These are phyloP conservation scores for Mallotus japonicus DNA, from an alignment of 441 rosid genomes.

Conservation along the genomic window DNA sequence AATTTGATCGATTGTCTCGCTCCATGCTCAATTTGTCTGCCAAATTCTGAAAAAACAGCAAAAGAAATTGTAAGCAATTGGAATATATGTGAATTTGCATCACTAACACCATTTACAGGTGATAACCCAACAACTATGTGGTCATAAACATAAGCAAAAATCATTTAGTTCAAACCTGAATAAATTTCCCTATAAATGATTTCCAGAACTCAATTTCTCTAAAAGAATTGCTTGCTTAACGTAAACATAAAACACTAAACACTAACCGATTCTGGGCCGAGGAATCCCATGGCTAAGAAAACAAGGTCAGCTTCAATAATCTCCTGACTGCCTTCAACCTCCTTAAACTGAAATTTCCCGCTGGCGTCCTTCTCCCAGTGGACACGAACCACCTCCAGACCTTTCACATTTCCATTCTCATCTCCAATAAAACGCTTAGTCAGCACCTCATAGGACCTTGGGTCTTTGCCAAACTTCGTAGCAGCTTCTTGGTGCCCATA, in stretches of 20 bases:
- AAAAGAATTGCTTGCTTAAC: too few relatives aligned
- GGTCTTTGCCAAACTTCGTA: conserved; percentile 87
- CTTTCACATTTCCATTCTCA: conserved; percentile 77
- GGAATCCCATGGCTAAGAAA: conserved; percentile 97
- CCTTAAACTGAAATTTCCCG: conserved; percentile 88
- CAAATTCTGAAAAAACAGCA: conserved; percentile 47
- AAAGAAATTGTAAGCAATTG: not conserved
- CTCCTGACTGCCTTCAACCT: conserved; percentile 85
- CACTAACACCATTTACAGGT: too few relatives aligned
- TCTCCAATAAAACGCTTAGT: conserved; percentile 95
- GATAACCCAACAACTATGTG: too few relatives aligned
- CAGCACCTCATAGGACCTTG: conserved; percentile 87
- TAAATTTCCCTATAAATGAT: too few relatives aligned
- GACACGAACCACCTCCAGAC: conserved; percentile 76
- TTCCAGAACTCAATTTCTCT: not conserved
- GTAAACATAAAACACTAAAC: conserved; percentile 30
- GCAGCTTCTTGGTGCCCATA: conserved; percentile 99
- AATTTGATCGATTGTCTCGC: conserved; percentile 80
- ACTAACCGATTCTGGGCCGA: conserved; percentile 94
- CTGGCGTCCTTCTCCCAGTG: conserved; percentile 90
- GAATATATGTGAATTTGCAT: too few relatives aligned
- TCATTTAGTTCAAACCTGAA: too few relatives aligned
- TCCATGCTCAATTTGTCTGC: conserved; percentile 93
- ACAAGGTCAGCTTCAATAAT: conserved; percentile 88
- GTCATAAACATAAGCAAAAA: too few relatives aligned